A percentile compares a stretch with the other conserved stretches of the same genome.
phyloP scores from a whole-genome alignment of 345 rosid genomes.

The Salix koriyanagi region DNA sequence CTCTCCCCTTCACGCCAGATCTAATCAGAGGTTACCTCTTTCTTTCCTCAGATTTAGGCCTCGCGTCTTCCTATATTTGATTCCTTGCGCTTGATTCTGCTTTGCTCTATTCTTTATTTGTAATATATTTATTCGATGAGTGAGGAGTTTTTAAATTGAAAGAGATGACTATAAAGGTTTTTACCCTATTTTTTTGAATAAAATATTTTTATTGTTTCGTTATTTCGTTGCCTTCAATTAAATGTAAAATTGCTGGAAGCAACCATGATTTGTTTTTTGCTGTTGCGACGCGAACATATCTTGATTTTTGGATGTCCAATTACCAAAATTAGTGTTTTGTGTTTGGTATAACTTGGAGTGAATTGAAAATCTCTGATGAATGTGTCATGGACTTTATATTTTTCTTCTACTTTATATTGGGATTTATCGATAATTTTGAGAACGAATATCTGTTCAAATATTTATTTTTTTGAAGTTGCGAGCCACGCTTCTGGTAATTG shows the following conservation, averaged over 20 bases:
- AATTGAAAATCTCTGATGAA: neutral
- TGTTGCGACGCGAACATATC: neutral
- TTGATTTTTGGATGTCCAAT: neutral
- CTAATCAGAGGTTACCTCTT: slow-evolving; percentile 50
- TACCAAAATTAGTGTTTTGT: neutral
- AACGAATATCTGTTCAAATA: neutral
- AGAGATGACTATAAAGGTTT: neutral
- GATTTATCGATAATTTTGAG: neutral
- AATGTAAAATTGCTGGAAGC: neutral
- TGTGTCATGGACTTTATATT: neutral
- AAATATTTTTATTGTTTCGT: neutral
- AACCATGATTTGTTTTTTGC: neutral
- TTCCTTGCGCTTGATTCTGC: neutral
- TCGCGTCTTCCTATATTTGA: neutral
- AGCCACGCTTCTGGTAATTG: neutral
- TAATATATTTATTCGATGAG: neutral
- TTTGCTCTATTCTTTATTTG: neutral
- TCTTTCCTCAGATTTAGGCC: neutral
- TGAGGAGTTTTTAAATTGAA: neutral
- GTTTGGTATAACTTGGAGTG: neutral
- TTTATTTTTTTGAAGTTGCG: neutral
- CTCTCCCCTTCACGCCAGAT: slow-evolving; percentile 26
- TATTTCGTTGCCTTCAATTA: neutral
- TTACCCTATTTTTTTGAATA: neutral
- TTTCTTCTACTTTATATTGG: neutral